Percentiles rank a stretch among this genome's conserved stretches.
These are phyloP conservation scores for Trypanosoma vivax DNA, from an alignment of 208 protist genomes.

Conservation along the genomic window DNA sequence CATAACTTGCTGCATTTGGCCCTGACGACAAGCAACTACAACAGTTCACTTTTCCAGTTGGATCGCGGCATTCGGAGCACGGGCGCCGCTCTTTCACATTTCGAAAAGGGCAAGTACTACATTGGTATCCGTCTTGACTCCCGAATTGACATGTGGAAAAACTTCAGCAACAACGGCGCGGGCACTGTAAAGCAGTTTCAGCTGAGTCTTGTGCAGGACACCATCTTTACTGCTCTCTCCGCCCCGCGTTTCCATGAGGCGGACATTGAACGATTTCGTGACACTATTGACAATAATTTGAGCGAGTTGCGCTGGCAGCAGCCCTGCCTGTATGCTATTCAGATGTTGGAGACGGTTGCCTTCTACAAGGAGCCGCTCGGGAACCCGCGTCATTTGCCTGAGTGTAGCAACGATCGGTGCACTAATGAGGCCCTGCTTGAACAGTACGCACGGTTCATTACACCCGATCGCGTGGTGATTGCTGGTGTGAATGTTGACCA, in stretches of 20 bases:
- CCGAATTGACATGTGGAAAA: constrained; percentile 65
- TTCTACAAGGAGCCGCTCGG: constrained; percentile 86
- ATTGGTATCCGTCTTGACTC: constrained; percentile 69
- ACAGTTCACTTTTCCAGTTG: constrained; percentile 79
- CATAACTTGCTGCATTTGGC: constrained; percentile 71
- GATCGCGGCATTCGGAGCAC: constrained; percentile 77
- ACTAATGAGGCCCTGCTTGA: constrained; percentile 61
- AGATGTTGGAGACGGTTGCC: constrained; percentile 77
- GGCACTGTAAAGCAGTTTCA: constrained; percentile 24
- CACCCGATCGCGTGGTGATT: constrained; percentile 74
- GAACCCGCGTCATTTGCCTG: constrained; percentile 76
- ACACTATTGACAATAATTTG: constrained; percentile 82
- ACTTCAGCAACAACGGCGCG: constrained; percentile 3
- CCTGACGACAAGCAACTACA: constrained; percentile 77
- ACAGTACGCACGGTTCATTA: constrained; percentile 68
- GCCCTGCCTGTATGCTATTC: constrained; percentile 66
- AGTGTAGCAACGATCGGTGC: constrained; percentile 60
- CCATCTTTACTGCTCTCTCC: constrained; percentile 72
- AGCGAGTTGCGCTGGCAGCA: constrained; percentile 77
- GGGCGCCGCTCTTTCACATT: constrained; percentile 60
- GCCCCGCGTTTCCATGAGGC: constrained; percentile 74
- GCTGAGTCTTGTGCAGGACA: constrained; percentile 70
- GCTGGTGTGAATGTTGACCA: constrained; percentile 87
- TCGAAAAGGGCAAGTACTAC: constrained; percentile 82
- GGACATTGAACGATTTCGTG: constrained; percentile 77